Evolutionary conservation across 805 yeast genomes (phyloP).

Genomic region (Ogataea zsoltii): DNA sequence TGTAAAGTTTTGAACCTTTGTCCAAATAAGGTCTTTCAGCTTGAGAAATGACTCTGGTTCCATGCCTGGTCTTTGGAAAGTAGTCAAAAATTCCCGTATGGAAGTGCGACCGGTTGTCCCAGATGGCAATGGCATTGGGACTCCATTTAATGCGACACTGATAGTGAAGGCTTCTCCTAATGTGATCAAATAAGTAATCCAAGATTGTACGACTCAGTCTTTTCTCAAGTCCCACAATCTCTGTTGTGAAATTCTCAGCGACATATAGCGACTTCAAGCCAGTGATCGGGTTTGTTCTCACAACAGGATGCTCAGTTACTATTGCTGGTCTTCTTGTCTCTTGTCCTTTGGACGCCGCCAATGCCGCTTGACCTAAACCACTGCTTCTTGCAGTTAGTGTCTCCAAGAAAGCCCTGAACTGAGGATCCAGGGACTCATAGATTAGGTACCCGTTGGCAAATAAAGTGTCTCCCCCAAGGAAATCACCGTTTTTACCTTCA

Average conservation of each 20-base stretch:
- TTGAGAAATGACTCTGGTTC: conserved; percentile 22
- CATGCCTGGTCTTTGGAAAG: conserved; percentile 22
- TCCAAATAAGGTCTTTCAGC: conserved; percentile 39
- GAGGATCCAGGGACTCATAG: conserved; percentile 65
- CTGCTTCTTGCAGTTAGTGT: conserved; percentile 65
- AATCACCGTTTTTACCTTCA: conserved; percentile 10
- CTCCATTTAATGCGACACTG: conserved; percentile 54
- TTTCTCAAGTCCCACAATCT: conserved; percentile 51
- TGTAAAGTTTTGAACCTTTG: conserved; percentile 32
- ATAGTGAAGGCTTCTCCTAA: conserved; percentile 48
- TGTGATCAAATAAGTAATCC: conserved; percentile 42
- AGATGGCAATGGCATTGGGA: conserved; percentile 48
- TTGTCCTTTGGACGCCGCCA: conserved; percentile 42
- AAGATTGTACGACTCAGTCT: conserved; percentile 47
- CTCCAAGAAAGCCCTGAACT: conserved; percentile 53
- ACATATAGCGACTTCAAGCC: conserved; percentile 57
- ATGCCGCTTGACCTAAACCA: conserved; percentile 49
- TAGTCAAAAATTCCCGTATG: conserved; percentile 36
- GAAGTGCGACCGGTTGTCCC: conserved; percentile 60
- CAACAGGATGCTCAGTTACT: conserved; percentile 56
- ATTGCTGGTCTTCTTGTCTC: conserved; percentile 46
- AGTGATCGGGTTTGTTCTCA: conserved; percentile 62
- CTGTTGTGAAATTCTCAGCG: conserved; percentile 47
- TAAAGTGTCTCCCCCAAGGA: conserved; percentile 67
- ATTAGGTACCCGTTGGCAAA: conserved; percentile 68